Evolutionary conservation across 108 stramenopile genomes (phyloP), one percentile per base, ranked within the genome.

Genomic region (Tribonema minus): DNA sequence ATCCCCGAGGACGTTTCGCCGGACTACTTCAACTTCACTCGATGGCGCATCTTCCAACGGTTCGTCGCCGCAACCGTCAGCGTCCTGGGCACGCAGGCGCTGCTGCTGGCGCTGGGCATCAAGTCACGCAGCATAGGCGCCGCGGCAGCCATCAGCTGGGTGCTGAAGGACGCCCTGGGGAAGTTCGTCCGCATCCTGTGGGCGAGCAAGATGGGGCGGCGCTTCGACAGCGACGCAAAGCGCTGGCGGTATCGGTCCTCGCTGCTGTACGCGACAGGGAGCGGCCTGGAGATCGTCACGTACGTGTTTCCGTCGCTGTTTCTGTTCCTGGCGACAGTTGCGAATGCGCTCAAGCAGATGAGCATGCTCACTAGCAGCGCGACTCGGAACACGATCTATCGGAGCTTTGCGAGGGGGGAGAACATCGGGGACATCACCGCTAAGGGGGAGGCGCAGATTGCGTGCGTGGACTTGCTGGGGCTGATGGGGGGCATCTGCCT

Each of bases 381-480:
- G 25, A 95, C 95, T 34, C 90, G 95, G 34, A 93, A 92, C 60
- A 88, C 93, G 37, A 68, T 95, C 33, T 95, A 95, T 87, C 91
- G 92, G 70, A 89, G 88, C 67, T 95, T 95, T 70, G 89, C 86
- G 29, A 75, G 72, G 28, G 81, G 87, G 62, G 92, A 94, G 82
- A 95, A 95, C 71, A 93, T 95, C 82, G 95, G 92, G 23, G 95
- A 95, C 82, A 93, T 95, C 75, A 94, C 93, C 9, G 95, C 95
- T 34, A 95, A 95, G 82, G 95, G 95, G 5, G 95, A 95, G 84
- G 95, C 95, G 25, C 93, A 94, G 78, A 95, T 93, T 86, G 92
- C 93, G 26, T 89, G 93, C n/a, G 92, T 94, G 6, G 95, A 95
- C 80, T 81, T 95, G 33, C 64, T 93, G 6, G 95, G 95, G 23